Base-by-base conservation (phyloP, 2,329 filamentous ascomycete species). In the Chrysoporthe deuterocubensis region DNA sequence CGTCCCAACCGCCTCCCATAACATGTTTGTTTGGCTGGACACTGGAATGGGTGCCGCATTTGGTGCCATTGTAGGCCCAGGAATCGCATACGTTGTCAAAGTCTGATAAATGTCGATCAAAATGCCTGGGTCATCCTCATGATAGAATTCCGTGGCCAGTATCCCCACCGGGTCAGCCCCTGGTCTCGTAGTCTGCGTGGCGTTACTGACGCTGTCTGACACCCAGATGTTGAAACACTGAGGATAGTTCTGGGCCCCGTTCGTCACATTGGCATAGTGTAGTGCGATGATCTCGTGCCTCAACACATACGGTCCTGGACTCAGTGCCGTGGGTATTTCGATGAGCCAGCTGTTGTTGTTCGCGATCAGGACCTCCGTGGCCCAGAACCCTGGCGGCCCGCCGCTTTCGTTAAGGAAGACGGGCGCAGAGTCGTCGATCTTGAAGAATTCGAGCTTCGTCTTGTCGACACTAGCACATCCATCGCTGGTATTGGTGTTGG, bases 271-370 rank as follows among this genome's bases (percentile, higher is more conserved):
- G 11, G 75, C 75, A 37, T 70, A 76, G 54, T 77, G 75, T 67
- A 77, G 64, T 26, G 80, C 85, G 67, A 83, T 81, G 58, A 81
- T 79, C 75, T 87, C 85, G 71, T 87, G 84, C 2, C 85, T 79
- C 43, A 88, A 73, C 43, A 88, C 82, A 70, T 87, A 87, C 70
- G 82, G 79, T 1, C 84, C 85, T 0, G 81, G 71, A 3, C 72
- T 75, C 57, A 85, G 76, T 26, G 78, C 75, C 0, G 70, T 62
- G 16, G 84, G 84, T 56, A 86, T 78, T 5, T 76, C 80, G 34
- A 83, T 76, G 40, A 79, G 79, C 81, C 83, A 85, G 71, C 78
- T 83, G 76, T 84, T 84, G 77, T 87, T 86, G 73, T 82, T 81
- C 64, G 78, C 75, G 72, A 87, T 86, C 69, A 89, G 74, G 2